Evolutionary conservation across 2,329 filamentous ascomycete genomes (phyloP).

Genomic region (Camillea tinctor): DNA sequence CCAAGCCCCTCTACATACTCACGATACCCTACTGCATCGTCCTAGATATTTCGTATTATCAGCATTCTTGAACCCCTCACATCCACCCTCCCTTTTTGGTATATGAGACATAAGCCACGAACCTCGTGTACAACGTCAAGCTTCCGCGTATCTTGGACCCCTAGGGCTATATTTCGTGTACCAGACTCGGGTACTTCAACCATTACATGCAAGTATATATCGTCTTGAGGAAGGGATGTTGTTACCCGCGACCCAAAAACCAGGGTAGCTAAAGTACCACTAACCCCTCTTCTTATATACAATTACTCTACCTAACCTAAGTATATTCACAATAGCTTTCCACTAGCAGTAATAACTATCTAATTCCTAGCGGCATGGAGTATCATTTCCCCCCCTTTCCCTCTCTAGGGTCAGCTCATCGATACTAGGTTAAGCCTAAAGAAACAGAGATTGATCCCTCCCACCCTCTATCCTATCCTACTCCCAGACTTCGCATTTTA

Average conservation of each 20-base stretch:
- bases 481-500: background rate
- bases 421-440: background rate
- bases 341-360: background rate
- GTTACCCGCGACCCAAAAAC: background rate
- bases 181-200: too few relatives aligned
- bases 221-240: background rate
- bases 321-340: background rate
- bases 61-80: too few relatives aligned
- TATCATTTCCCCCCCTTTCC: background rate
- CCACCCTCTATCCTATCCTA: too few relatives aligned
- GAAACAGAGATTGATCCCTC: too few relatives aligned
- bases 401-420: background rate
- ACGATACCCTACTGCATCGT: constrained; percentile 18
- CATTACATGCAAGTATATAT: too few relatives aligned
- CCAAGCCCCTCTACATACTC: constrained; percentile 18
- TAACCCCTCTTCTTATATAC: background rate
- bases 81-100: too few relatives aligned
- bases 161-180: too few relatives aligned
- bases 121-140: too few relatives aligned
- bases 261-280: background rate
- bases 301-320: background rate
- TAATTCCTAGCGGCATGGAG: background rate
- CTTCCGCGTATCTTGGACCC: too few relatives aligned
- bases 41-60: background rate
- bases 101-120: too few relatives aligned